phyloP scores from a whole-genome alignment of 1,284 basidiomycete species.

The Chiua sp. region DNA sequence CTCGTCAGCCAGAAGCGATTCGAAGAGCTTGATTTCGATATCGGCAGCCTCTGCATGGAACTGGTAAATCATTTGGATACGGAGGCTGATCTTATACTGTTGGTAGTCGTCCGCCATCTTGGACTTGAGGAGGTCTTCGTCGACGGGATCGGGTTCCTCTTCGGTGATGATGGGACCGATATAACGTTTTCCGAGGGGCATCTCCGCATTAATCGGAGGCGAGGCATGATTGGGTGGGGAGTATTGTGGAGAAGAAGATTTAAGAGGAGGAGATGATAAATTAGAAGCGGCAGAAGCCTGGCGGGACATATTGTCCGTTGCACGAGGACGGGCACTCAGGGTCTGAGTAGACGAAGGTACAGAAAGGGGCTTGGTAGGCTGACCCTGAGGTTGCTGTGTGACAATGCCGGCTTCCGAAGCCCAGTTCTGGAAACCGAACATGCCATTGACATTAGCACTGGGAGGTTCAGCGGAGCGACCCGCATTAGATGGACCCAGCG shows the following conservation, averaged over 20 bases:
- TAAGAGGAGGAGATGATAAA: constrained; percentile 27
- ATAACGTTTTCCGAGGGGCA: constrained; percentile 42
- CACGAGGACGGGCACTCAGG: constrained; percentile 26
- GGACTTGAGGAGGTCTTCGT: constrained; percentile 34
- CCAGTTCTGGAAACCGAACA: constrained; percentile 35
- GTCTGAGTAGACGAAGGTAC: constrained; percentile 15
- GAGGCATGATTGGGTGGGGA: constrained; percentile 29
- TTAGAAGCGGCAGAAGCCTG: constrained; percentile 33
- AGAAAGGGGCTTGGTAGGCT: constrained; percentile 13
- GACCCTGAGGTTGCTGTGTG: constrained; percentile 21
- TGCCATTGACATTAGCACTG: constrained; percentile 10
- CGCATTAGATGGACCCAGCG: constrained; percentile 29
- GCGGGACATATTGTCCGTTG: constrained; percentile 35
- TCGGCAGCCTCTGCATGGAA: constrained; percentile 57
- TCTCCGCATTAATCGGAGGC: constrained; percentile 26
- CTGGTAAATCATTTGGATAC: constrained; percentile 57
- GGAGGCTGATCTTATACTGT: constrained; percentile 52
- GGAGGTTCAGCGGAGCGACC: constrained; percentile 28
- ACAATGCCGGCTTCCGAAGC: constrained; percentile 37
- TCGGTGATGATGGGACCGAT: constrained; percentile 52
- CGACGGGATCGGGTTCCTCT: constrained; percentile 43
- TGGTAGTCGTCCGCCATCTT: constrained; percentile 49
- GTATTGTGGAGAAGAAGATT: constrained; percentile 30
- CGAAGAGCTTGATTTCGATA: constrained; percentile 51
- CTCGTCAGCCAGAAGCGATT: constrained; percentile 42